A percentile compares a stretch with the other conserved stretches of the same genome.
phyloP scores from a whole-genome alignment of 306 rosid genomes.

The Vachellia collinsii region DNA sequence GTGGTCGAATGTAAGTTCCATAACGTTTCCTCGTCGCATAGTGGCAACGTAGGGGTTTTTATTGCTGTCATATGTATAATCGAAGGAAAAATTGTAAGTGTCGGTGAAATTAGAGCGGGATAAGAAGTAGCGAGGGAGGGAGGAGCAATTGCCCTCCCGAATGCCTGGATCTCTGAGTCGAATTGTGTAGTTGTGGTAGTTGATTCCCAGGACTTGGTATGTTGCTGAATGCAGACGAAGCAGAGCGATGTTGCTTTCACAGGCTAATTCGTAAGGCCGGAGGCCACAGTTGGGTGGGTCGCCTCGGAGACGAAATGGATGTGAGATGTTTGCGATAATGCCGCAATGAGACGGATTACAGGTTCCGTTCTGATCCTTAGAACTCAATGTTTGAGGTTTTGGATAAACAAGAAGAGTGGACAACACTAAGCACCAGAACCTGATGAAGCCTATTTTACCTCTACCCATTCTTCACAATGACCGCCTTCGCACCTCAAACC shows the following conservation, averaged over 20 bases:
- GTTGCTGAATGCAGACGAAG: not conserved
- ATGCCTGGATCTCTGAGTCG: not conserved
- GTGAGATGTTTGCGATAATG: not conserved
- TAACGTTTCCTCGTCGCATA: accelerated
- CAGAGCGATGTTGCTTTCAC: not conserved
- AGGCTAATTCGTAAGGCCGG: not conserved
- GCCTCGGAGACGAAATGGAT: not conserved
- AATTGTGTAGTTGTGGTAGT: constrained; percentile 16
- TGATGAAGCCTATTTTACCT: not conserved
- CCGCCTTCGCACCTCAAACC: too few species aligned
- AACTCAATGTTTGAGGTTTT: not conserved
- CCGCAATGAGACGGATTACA: not conserved
- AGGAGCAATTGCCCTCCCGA: not conserved
- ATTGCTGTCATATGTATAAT: not conserved
- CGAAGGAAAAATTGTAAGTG: not conserved
- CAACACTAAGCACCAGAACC: not conserved
- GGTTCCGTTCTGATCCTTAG: not conserved
- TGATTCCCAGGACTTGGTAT: not conserved
- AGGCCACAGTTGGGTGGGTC: not conserved
- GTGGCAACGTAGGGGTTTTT: not conserved
- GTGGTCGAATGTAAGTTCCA: not conserved
- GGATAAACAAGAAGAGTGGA: not conserved
- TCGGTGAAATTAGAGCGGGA: not conserved
- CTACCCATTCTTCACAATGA: not conserved
- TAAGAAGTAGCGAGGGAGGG: not conserved